A percentile compares a stretch with the other conserved stretches of the same genome.
phyloP scores from a whole-genome alignment of 768 basidiomycete genomes.

The Podaxis carcinomalis region DNA sequence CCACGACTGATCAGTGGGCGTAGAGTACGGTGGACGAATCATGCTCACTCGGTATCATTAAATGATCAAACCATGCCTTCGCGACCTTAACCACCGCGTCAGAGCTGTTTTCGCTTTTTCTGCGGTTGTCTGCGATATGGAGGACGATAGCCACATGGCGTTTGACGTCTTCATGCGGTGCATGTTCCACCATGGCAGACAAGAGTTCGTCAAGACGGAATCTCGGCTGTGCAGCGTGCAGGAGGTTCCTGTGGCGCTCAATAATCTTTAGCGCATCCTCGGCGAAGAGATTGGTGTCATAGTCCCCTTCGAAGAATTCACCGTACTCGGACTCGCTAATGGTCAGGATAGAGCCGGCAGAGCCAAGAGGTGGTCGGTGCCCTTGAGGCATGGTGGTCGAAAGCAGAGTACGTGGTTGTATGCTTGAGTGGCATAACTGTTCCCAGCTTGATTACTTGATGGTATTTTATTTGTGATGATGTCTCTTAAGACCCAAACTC shows the following conservation, averaged over 20 bases:
- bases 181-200: constrained; percentile 17
- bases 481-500: too few relatives aligned
- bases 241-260: not conserved
- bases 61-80: constrained; percentile 17
- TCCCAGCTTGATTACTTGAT: too few relatives aligned
- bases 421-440: not conserved
- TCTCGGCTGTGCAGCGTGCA: not conserved
- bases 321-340: not conserved
- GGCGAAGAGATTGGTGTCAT: not conserved
- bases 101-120: too few relatives aligned
- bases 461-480: too few relatives aligned
- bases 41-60: constrained; percentile 17
- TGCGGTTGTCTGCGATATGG: constrained; percentile 15
- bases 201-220: constrained; percentile 15
- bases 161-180: constrained; percentile 14
- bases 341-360: not conserved
- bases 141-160: constrained; percentile 19
- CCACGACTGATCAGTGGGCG: not conserved
- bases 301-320: not conserved
- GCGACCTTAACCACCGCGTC: constrained; percentile 14
- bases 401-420: not conserved
- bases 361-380: not conserved
- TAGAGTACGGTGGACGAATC: not conserved
- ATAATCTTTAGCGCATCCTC: not conserved
- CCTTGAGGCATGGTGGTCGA: not conserved